Evolutionary conservation across 202 grass and related monocot genomes (phyloP).

Genomic region (Schoenoplectus triqueter): DNA sequence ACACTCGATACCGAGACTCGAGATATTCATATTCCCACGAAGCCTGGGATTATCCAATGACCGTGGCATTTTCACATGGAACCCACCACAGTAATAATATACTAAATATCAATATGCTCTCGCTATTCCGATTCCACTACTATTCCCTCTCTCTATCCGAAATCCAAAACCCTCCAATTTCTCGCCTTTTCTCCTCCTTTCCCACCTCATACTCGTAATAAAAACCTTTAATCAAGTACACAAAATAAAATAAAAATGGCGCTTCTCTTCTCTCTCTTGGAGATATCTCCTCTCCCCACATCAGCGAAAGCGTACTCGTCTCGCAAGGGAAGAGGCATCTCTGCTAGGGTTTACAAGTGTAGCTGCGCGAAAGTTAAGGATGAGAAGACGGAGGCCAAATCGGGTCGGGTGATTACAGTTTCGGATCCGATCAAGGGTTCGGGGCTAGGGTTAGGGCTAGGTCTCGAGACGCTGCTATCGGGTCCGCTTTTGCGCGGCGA

Average conservation of each 20-base stretch:
- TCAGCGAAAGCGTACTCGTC: neutral
- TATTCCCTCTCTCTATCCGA: constrained; percentile 8
- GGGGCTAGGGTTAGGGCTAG: constrained; percentile 52
- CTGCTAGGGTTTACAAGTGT: neutral
- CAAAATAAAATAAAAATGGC: constrained; percentile 46
- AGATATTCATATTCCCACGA: too few species aligned
- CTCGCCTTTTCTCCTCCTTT: constrained; percentile 9
- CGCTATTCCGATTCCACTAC: neutral
- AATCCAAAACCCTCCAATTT: neutral
- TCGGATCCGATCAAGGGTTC: constrained; percentile 65
- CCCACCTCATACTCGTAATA: constrained; percentile 18
- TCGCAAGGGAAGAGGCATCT: too few species aligned
- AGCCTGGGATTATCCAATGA: too few species aligned
- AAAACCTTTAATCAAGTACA: neutral
- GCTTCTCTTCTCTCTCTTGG: constrained; percentile 61
- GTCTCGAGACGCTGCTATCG: constrained; percentile 46
- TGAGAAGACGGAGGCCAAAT: constrained; percentile 44
- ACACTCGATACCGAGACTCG: too few species aligned
- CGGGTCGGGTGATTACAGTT: constrained; percentile 62
- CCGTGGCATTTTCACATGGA: too few species aligned
- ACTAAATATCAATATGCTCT: neutral
- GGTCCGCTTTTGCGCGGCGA: constrained; percentile 40
- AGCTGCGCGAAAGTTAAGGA: constrained; percentile 53
- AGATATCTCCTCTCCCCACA: constrained; percentile 38
- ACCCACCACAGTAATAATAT: too few species aligned